These are phyloP conservation scores for Agrocybe pediades DNA, from an alignment of 768 basidiomycete genomes.

Conservation along the genomic window DNA sequence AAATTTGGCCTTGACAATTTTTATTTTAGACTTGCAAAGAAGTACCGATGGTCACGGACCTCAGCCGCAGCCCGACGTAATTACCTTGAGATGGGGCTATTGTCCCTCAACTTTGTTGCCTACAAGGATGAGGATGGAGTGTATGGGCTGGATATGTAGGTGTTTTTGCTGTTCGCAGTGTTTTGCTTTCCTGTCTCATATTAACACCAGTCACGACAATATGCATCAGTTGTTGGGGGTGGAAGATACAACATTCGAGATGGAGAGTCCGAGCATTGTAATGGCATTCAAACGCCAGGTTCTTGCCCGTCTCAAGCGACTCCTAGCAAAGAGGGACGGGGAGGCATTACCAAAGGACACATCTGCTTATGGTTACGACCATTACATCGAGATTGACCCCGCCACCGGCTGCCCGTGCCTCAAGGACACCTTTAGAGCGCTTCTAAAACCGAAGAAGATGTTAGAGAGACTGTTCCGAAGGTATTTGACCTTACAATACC, in stretches of 20 bases:
- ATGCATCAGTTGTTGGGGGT: neutral
- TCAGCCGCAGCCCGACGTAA: neutral
- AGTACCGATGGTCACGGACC: neutral
- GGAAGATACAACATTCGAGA: neutral
- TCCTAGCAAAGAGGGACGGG: neutral
- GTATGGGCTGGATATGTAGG: neutral
- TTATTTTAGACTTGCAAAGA: neutral
- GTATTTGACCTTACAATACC: neutral
- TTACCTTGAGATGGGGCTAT: neutral
- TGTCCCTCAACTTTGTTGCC: neutral
- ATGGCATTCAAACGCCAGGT: neutral
- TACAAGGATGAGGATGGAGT: neutral
- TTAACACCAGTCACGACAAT: neutral
- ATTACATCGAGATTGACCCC: neutral
- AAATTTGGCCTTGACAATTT: neutral
- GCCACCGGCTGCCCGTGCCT: neutral
- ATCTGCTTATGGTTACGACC: neutral
- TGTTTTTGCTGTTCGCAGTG: neutral
- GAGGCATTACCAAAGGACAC: neutral
- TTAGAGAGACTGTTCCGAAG: neutral
- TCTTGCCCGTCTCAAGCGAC: neutral
- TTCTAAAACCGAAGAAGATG: neutral
- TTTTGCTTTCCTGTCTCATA: neutral
- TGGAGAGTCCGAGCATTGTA: neutral
- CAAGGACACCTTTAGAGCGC: neutral